Base-by-base conservation (phyloP, 805 yeast species). In the Torulaspora delbrueckii region DNA sequence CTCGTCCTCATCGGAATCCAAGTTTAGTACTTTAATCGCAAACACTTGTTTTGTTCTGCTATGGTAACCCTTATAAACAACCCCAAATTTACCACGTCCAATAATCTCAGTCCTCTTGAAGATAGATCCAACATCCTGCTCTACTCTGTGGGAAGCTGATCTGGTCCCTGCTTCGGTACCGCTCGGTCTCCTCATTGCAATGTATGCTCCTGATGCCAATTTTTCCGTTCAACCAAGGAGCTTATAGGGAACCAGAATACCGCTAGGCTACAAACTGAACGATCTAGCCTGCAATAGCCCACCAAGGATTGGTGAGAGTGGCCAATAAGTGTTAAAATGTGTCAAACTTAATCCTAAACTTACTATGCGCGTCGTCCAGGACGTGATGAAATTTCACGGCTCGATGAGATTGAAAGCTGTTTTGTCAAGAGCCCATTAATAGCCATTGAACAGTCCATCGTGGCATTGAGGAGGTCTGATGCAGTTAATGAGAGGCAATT, bases 71-170 rank as follows among this genome's bases (percentile, higher is more conserved):
- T 89, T 90, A 66, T 91, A 93, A 4, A 93, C 99, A 22, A 90
- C 83, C 37, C 99, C 99, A 66, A 93, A 93, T 70, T 89, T 93
- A 18, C 99, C 99, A 47, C 95, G 77, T 7, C 99, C 99, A 10
- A 95, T 84, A 27, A 89, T 82, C 67, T 93, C 97, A 10, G 91
- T 83, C 38, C 96, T 76, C 58, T 84, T 82, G 68, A 82, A 89
- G 44, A 77, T 55, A 41, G 65, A 60, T 12, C 63, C 57, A 3
- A 70, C 67, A 45, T 63, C 64, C 27, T 48, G 47, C 32, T 54
- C 58, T 10, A 23, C 38, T 30, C 37, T 35, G 6, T 42, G 44
- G 18, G 37, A 8, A 5, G 37, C 30, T 24, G 27, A 31, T 25
- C 24, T 37, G 19, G 12, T 31, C 14, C 19, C 37, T 32, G 8